phyloP scores from a whole-genome alignment of 176 grass and related monocot genomes.

The Coix lacrymajobi region DNA sequence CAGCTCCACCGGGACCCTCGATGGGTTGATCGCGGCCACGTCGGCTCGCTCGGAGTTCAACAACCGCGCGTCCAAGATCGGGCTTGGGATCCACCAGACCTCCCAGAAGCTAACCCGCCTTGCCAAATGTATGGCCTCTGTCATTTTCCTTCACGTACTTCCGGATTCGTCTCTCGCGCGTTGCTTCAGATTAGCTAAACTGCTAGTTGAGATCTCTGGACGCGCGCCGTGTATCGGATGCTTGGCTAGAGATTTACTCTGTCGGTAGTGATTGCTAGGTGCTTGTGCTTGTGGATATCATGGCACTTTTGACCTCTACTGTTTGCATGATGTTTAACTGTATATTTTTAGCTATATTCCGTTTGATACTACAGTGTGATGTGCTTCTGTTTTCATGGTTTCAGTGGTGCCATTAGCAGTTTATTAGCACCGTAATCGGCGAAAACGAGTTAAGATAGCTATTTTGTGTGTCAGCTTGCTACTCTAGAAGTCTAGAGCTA shows the following conservation, averaged over 20 bases:
- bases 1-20: conserved; percentile 33
- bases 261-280: not conserved
- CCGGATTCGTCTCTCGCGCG: not conserved
- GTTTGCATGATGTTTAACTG: not conserved
- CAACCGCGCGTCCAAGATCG: conserved; percentile 78
- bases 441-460: not conserved
- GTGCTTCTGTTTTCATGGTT: not conserved
- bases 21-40: conserved; percentile 22
- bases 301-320: not conserved
- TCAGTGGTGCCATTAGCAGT: not conserved
- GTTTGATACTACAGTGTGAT: not conserved
- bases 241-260: not conserved
- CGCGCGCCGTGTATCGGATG: not conserved
- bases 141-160: not conserved
- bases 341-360: not conserved
- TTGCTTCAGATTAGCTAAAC: not conserved
- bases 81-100: conserved; percentile 89
- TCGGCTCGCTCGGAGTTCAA: conserved; percentile 86
- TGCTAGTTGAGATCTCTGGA: conserved; percentile 1
- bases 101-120: conserved; percentile 89
- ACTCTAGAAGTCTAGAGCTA: too few species aligned
- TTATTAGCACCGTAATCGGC: not conserved
- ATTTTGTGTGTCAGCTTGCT: not conserved
- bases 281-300: not conserved
- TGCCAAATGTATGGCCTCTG: conserved; percentile 44